Conservation (phyloP, 1,139 yeast genomes). For the Komagataea norvegica region DNA sequence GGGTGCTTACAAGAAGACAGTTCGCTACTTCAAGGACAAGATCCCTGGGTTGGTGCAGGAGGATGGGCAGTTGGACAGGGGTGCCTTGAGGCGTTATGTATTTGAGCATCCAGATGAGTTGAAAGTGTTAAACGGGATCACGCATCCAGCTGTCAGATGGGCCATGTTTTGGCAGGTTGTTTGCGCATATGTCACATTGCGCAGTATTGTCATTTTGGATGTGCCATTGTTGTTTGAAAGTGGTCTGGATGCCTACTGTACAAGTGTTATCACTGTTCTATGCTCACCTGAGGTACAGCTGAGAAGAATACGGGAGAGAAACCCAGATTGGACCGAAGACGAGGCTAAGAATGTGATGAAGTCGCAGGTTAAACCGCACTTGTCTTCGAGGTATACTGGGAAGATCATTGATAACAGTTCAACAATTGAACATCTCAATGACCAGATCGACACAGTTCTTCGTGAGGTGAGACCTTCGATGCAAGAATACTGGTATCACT, state of each 20-base stretch:
- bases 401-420: slow-evolving; percentile 62
- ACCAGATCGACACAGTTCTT: slow-evolving; percentile 44
- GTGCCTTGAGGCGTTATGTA: slow-evolving; percentile 72
- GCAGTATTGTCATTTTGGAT: slow-evolving; percentile 66
- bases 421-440: slow-evolving; percentile 43
- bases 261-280: slow-evolving; percentile 61
- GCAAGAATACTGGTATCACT: slow-evolving; percentile 8
- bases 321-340: slow-evolving; percentile 57
- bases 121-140: slow-evolving; percentile 59
- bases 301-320: slow-evolving; percentile 57
- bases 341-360: slow-evolving; percentile 71
- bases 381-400: slow-evolving; percentile 59
- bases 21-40: slow-evolving; percentile 50
- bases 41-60: slow-evolving; percentile 52
- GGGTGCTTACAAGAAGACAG: slow-evolving; percentile 62
- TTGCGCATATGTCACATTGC: slow-evolving; percentile 48
- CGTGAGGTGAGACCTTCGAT: slow-evolving; percentile 41
- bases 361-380: slow-evolving; percentile 68
- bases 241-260: slow-evolving; percentile 66
- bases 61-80: slow-evolving; percentile 57
- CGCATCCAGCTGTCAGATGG: slow-evolving; percentile 84
- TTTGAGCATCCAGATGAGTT: slow-evolving; percentile 62
- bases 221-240: slow-evolving; percentile 89
- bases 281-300: slow-evolving; percentile 58
- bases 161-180: slow-evolving; percentile 59